A percentile compares a stretch with the other conserved stretches of the same genome.
Evolutionary conservation across 805 yeast species (phyloP).

Genomic region (Saccharomycopsis microspora): DNA sequence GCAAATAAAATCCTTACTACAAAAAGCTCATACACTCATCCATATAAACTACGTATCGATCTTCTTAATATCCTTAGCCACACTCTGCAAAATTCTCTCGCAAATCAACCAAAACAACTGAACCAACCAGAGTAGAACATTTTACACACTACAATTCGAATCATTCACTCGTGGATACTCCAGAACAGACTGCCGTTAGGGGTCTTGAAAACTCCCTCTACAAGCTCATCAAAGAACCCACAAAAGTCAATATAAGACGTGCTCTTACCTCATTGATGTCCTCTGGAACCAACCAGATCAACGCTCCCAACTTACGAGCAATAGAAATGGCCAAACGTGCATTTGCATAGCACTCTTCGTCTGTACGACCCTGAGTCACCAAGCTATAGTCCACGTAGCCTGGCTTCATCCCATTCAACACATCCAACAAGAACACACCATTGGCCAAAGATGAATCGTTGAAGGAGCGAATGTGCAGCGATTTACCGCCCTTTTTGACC

Average conservation of each 20-base stretch:
- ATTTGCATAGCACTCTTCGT: slow-evolving; percentile 83
- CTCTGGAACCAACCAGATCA: slow-evolving; percentile 99
- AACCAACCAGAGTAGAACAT: too few species aligned
- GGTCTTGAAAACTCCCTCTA: not conserved
- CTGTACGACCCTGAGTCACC: slow-evolving; percentile 68
- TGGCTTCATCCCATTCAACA: slow-evolving; percentile 87
- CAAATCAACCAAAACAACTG: too few species aligned
- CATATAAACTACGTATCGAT: too few species aligned
- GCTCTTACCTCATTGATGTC: slow-evolving; percentile 95
- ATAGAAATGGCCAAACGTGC: slow-evolving; percentile 96
- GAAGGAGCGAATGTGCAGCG: slow-evolving; percentile 65
- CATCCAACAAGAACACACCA: slow-evolving; percentile 79
- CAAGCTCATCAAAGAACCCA: slow-evolving; percentile 78
- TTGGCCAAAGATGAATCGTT: slow-evolving; percentile 66
- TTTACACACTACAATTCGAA: too few species aligned
- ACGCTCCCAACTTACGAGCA: slow-evolving; percentile 95
- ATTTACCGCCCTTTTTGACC: slow-evolving; percentile 76
- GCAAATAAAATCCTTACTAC: too few species aligned
- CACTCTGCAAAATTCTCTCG: too few species aligned
- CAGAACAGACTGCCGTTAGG: not conserved
- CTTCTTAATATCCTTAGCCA: too few species aligned
- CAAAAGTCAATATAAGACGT: slow-evolving; percentile 84
- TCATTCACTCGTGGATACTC: too few species aligned
- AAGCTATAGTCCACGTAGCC: slow-evolving; percentile 95
- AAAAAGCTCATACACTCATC: too few species aligned